Evolutionary conservation across 2,329 filamentous ascomycete genomes (phyloP).

Genomic region (Tolypocladium endophyticum): DNA sequence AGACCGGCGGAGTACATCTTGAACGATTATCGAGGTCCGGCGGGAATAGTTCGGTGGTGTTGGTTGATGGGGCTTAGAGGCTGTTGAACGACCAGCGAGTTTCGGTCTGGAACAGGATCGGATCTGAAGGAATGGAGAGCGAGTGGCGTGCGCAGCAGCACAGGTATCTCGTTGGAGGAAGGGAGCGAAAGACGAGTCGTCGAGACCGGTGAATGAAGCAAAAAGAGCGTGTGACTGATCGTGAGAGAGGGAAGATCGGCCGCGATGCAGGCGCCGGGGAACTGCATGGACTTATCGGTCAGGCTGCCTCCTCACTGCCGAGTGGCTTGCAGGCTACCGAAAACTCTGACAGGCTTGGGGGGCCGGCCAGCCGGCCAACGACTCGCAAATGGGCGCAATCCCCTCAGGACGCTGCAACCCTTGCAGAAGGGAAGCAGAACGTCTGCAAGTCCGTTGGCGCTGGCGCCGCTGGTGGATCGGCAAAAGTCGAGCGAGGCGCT

Average conservation of each 20-base stretch:
- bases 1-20: slow-evolving; percentile 37
- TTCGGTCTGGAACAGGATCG: not conserved
- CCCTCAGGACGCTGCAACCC: not conserved
- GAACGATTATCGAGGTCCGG: slow-evolving; percentile 5
- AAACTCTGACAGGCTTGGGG: not conserved
- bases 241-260: slow-evolving; percentile 4
- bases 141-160: not conserved
- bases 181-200: not conserved
- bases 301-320: not conserved
- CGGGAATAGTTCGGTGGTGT: slow-evolving; percentile 1
- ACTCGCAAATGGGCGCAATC: not conserved
- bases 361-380: not conserved
- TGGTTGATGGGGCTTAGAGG: slow-evolving; percentile 1
- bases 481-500: not conserved
- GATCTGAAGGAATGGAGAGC: not conserved
- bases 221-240: not conserved
- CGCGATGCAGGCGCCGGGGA: not conserved
- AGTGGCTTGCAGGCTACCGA: not conserved
- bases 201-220: not conserved
- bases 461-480: not conserved
- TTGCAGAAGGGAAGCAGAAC: not conserved
- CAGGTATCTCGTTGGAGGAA: not conserved
- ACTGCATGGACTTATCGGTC: not conserved
- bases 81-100: not conserved
- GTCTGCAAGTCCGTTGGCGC: not conserved